These are phyloP conservation scores for Sclerotiophoma versabilis DNA, from an alignment of 2,329 filamentous ascomycete species.

Conservation along the genomic window DNA sequence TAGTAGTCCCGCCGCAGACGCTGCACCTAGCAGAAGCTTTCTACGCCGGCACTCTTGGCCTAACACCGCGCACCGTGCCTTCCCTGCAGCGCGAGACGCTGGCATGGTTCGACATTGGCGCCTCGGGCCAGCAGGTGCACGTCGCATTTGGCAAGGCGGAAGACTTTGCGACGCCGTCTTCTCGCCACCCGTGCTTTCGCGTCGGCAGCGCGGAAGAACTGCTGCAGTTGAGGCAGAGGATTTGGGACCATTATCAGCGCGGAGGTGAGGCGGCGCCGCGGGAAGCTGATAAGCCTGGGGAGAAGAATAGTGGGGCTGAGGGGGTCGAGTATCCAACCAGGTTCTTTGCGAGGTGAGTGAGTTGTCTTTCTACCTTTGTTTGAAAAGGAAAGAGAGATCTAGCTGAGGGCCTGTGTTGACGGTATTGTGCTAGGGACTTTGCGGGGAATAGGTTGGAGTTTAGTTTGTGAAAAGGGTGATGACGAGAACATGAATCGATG, in stretches of 20 bases:
- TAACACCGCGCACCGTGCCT: conserved; percentile 62
- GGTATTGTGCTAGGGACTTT: conserved; percentile 43
- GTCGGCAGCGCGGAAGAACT: conserved; percentile 59
- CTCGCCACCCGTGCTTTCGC: conserved; percentile 67
- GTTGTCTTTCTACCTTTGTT: too few species aligned
- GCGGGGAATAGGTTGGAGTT: conserved; percentile 53
- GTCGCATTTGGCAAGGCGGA: conserved; percentile 56
- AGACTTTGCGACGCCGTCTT: conserved; percentile 38
- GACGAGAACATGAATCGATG: not conserved
- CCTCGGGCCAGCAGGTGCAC: conserved; percentile 64
- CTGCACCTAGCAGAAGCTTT: conserved; percentile 20
- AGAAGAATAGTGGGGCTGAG: conserved; percentile 50
- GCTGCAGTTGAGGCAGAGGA: conserved; percentile 53
- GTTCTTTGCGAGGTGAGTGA: conserved; percentile 62
- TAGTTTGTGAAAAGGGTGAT: conserved; percentile 34
- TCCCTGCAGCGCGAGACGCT: conserved; percentile 58
- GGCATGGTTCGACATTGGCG: conserved; percentile 67
- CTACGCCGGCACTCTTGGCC: conserved; percentile 58
- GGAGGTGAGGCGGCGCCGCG: conserved; percentile 60
- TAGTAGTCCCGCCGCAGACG: conserved; percentile 19
- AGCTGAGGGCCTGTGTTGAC: not conserved
- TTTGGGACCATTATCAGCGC: conserved; percentile 60
- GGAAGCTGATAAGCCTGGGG: conserved; percentile 64
- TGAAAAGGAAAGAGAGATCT: not conserved
- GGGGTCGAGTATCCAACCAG: conserved; percentile 66